Evolutionary conservation across 2,329 filamentous ascomycete species (phyloP), one percentile per base, ranked within the genome.

Genomic region (Akanthomyces dipterigenus): DNA sequence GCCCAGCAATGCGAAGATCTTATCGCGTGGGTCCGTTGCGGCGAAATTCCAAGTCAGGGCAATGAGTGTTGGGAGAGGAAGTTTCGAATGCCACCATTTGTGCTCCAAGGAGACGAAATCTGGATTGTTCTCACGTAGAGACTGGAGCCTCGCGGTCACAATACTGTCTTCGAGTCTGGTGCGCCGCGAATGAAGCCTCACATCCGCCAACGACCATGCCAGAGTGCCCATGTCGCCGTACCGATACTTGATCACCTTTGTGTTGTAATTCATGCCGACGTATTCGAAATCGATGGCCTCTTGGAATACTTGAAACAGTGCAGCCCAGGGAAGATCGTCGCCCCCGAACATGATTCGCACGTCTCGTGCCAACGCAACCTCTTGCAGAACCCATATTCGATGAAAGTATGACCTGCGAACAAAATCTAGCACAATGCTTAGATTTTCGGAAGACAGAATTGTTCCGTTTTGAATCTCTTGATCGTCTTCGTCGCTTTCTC

Each of bases 341-440:
- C 64, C 64, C 3, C 62, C 64, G n/a, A 62, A 62, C 12, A 67
- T 49, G 16, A 64, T 61, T 3, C 58, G 58, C 8, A 54, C 62
- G 5, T 43, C 20, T 42, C 62, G 55, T 0, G 65, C 58, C n/a
- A 67, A 56, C 4, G 61, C 34, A 3, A 65, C 56, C 14, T 67
- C 66, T 9, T 67, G 66, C 0, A 66, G 50, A 1, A 67, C 60
- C 66, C 66, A 67, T 12, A 65, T 66, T 20, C 66, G 65, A 18
- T 63, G 57, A 16, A 67, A 67, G 58, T 64, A 66, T 0, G 62
- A 51, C 1, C 42, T 36, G 16, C 58, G 58, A 18, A 60, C 58
- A 31, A 60, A 60, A 7, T 60, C 58, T 3, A 60, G 40, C 20
- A 60, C 38, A 9, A 20, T 31, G 3, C 22, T n/a, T 8, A 60